phyloP scores from a whole-genome alignment of 73 alveolate species.

The Urostyla sp. region DNA sequence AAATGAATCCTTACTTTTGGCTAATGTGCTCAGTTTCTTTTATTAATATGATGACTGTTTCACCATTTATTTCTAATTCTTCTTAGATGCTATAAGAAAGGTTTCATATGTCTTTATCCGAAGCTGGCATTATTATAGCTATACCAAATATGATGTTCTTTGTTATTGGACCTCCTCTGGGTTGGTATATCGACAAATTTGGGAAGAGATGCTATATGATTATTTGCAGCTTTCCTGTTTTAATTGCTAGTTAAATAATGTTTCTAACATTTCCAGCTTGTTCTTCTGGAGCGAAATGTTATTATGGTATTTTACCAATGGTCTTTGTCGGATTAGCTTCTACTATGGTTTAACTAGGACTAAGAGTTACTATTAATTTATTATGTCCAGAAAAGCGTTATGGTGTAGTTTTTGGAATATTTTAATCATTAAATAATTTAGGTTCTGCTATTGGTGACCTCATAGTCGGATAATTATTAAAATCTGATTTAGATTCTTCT shows the following conservation, averaged over 20 bases:
- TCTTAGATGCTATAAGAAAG: conserved; percentile 1
- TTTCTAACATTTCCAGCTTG: neutral
- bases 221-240: neutral
- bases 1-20: conserved; percentile 28
- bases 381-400: conserved; percentile 14
- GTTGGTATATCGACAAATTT: conserved; percentile 17
- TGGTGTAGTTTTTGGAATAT: conserved; percentile 33
- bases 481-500: too few species aligned
- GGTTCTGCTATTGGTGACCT: conserved; percentile 25
- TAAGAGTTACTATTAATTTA: conserved; percentile 14
- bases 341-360: neutral
- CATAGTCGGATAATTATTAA: conserved; percentile 5
- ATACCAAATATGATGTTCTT: conserved; percentile 25
- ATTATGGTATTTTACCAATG: conserved; percentile 36
- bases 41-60: conserved; percentile 10
- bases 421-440: neutral
- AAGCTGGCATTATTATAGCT: conserved; percentile 8
- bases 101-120: neutral
- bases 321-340: conserved; percentile 13
- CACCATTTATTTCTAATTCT: conserved; percentile 18
- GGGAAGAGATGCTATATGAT: conserved; percentile 35
- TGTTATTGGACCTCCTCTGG: conserved; percentile 26
- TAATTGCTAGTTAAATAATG: neutral
- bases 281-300: neutral
- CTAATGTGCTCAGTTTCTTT: neutral